Evolutionary conservation across 148 eudicot genomes (phyloP).

Genomic region (Talinum fruticosum): DNA sequence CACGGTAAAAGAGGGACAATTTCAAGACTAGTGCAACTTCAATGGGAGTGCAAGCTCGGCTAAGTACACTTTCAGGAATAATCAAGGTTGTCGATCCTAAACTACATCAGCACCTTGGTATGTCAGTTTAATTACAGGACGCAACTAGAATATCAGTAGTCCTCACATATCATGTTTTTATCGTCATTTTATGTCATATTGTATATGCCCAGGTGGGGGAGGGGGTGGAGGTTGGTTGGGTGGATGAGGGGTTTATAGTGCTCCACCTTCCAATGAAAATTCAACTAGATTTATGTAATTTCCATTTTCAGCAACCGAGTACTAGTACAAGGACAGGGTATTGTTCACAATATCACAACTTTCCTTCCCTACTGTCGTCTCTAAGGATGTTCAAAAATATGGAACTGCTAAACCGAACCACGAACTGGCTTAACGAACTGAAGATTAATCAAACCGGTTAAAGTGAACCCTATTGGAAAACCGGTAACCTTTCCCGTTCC

Average conservation of each 20-base stretch:
- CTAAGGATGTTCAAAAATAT: no score
- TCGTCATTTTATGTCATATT: background rate
- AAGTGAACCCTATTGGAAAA: no score
- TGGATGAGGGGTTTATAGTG: no score
- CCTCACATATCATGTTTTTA: background rate
- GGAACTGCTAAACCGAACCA: no score
- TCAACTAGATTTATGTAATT: background rate
- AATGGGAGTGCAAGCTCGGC: slow-evolving; percentile 86
- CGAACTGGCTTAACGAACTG: no score
- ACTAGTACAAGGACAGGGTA: no score
- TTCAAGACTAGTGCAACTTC: slow-evolving; percentile 71
- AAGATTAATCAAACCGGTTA: no score
- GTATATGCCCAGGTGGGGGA: background rate
- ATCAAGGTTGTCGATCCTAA: slow-evolving; percentile 88
- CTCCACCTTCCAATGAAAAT: no score
- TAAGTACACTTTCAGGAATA: slow-evolving; percentile 68
- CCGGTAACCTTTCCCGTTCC: no score
- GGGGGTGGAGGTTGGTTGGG: no score
- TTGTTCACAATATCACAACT: background rate
- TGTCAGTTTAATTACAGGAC: slow-evolving; percentile 21
- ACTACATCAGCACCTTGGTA: slow-evolving; percentile 95
- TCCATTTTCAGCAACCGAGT: background rate
- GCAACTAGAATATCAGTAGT: background rate
- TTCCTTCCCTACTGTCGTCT: background rate
- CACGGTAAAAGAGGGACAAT: slow-evolving; percentile 65